Base-by-base conservation (phyloP, 2,329 filamentous ascomycete species). In the Phialocephala subalpina region DNA sequence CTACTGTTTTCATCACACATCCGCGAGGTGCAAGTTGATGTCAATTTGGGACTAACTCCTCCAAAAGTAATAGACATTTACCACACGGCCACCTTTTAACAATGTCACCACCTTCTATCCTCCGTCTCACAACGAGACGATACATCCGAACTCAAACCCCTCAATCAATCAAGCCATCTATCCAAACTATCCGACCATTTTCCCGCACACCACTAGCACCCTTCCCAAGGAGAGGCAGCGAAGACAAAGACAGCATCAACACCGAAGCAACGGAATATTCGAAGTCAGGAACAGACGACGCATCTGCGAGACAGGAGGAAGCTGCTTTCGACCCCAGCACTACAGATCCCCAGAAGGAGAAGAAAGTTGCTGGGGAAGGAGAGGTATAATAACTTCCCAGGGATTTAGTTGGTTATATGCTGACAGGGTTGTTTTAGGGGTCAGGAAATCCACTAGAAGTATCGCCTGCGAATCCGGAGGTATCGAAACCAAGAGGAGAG, bases 281-380 rank as follows among this genome's bases (percentile, higher is more conserved):
- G 64, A 87, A 90, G 75, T 88, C 87, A 58, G 91, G 87, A 3
- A 87, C 86, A 0, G 92, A 89, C 55, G 83, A 86, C 52, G 79
- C 80, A 14, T 84, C 89, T 0, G 82, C 84, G 0, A 80, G 83
- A 35, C 81, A 85, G 64, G 76, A 81, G 3, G 82, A 89, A 49
- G 84, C 89, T 0, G 90, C 93, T 0, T 97, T 92, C 78, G 84
- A 93, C 75, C 87, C 89, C 0, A 78, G 82, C 63, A 87, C 86
- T 76, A 94, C 91, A 29, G 80, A 83, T 22, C 93, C 93, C 0
- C 89, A 93, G 75, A 74, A 78, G 25, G 86, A 88, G 78, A 85
- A 81, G 71, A 69, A 78, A 6, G 71, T 78, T 35, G 82, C 82
- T 9, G 78, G 76, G 7, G 74, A 80, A 35, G 81, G 77, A 2